Percentiles rank a stretch among this genome's conserved stretches.
Evolutionary conservation across 2,329 filamentous ascomycete genomes (phyloP).

Genomic region (Thelonectria olida): DNA sequence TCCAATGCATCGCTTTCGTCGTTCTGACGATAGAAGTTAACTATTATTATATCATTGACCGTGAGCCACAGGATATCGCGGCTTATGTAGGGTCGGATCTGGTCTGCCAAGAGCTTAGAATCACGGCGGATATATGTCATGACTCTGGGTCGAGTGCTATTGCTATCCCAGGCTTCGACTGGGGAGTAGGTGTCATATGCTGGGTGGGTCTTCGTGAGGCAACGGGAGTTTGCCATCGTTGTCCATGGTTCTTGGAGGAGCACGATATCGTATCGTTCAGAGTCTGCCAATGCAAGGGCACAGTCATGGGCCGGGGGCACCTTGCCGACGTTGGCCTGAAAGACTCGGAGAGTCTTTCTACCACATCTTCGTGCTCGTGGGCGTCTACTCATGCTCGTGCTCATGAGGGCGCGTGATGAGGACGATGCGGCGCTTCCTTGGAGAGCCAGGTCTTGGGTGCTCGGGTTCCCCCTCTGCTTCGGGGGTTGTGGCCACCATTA

Average conservation of each 20-base stretch:
- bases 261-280: constrained; percentile 24
- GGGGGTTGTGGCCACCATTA: no score
- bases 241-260: constrained; percentile 29
- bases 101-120: constrained; percentile 18
- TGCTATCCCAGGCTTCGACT: constrained; percentile 22
- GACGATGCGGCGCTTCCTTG: no score
- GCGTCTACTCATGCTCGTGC: background rate
- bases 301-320: constrained; percentile 19
- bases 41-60: constrained; percentile 23
- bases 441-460: no score
- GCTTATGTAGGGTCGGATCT: constrained; percentile 17
- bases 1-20: constrained; percentile 21
- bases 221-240: constrained; percentile 7
- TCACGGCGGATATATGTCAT: constrained; percentile 26
- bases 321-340: constrained; percentile 27
- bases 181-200: constrained; percentile 18
- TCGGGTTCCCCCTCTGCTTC: no score
- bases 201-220: constrained; percentile 24
- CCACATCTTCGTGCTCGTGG: background rate
- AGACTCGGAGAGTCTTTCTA: constrained; percentile 7
- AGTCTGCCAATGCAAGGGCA: constrained; percentile 25
- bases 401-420: no score
- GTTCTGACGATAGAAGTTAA: constrained; percentile 28
- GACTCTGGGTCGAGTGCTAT: constrained; percentile 22
- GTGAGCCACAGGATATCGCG: constrained; percentile 26